phyloP scores from a whole-genome alignment of 2,329 filamentous ascomycete genomes.

The Fusarium clavum region DNA sequence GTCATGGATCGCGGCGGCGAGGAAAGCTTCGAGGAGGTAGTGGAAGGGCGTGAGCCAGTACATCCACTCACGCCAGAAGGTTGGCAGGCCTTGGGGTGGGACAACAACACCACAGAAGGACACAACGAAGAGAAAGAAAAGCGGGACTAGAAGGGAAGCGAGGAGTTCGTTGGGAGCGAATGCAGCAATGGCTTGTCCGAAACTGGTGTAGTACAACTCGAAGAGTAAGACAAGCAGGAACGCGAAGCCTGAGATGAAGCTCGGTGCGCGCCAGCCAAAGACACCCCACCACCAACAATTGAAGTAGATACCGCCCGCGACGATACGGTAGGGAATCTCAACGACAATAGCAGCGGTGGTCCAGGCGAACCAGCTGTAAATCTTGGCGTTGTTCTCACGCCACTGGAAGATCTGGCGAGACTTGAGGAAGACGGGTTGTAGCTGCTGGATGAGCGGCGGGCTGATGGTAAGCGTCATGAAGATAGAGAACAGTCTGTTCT shows the following conservation, averaged over 20 bases:
- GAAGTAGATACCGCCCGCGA: slow-evolving; percentile 66
- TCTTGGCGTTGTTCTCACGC: slow-evolving; percentile 80
- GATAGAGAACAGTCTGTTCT: slow-evolving; percentile 78
- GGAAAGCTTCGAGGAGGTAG: slow-evolving; percentile 72
- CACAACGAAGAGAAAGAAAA: slow-evolving; percentile 77
- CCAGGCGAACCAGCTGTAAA: slow-evolving; percentile 82
- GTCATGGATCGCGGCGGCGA: slow-evolving; percentile 66
- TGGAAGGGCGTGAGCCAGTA: slow-evolving; percentile 76
- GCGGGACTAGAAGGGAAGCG: slow-evolving; percentile 73
- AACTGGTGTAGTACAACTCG: slow-evolving; percentile 72
- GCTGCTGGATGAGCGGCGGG: slow-evolving; percentile 79
- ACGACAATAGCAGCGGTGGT: slow-evolving; percentile 72
- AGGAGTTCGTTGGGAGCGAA: slow-evolving; percentile 75
- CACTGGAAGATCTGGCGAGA: slow-evolving; percentile 75
- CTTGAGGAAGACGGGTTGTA: slow-evolving; percentile 78
- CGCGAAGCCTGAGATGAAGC: slow-evolving; percentile 69
- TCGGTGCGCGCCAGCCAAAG: slow-evolving; percentile 61
- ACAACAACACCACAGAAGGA: slow-evolving; percentile 79
- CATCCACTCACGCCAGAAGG: slow-evolving; percentile 74
- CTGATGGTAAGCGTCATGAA: slow-evolving; percentile 83
- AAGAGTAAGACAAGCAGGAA: slow-evolving; percentile 75
- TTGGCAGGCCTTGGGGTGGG: slow-evolving; percentile 66
- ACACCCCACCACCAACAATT: slow-evolving; percentile 68
- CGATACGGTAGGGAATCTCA: slow-evolving; percentile 76
- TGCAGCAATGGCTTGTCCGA: slow-evolving; percentile 75